Evolutionary conservation across 495 filamentous ascomycete species (phyloP).

Genomic region (Penicillium soppii): DNA sequence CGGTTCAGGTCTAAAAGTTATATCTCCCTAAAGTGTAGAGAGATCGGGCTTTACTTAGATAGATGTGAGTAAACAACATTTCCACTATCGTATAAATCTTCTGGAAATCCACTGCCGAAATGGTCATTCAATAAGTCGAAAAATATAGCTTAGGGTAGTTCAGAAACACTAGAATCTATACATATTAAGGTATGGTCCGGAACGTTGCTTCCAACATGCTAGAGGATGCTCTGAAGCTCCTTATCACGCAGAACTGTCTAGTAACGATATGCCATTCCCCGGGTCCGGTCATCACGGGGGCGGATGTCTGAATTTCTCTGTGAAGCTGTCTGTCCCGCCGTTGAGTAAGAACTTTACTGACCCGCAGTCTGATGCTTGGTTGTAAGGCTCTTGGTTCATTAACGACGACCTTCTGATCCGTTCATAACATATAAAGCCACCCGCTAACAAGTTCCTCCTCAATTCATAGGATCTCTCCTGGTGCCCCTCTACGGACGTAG

Average conservation of each 20-base stretch:
- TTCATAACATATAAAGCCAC: no score
- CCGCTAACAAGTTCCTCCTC: no score
- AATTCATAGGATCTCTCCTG: no score
- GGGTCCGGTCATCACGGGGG: constrained; percentile 38
- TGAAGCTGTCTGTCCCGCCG: constrained; percentile 46
- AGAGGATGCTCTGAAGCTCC: no score
- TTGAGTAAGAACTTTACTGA: constrained; percentile 50
- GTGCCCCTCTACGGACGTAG: no score
- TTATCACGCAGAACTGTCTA: no score
- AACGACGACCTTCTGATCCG: no score
- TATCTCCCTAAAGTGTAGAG: no score
- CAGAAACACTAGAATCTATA: no score
- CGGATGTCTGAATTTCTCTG: constrained; percentile 43
- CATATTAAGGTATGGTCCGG: constrained; percentile 17
- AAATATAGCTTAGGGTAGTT: constrained; percentile 41
- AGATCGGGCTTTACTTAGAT: no score
- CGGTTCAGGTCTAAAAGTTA: constrained; percentile 36
- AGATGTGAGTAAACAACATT: no score
- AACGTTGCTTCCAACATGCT: constrained; percentile 26
- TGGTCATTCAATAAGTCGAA: constrained; percentile 44
- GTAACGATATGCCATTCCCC: constrained; percentile 33
- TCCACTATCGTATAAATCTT: no score
- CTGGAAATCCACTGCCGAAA: constrained; percentile 32
- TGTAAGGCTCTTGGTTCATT: constrained; percentile 29
- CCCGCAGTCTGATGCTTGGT: constrained; percentile 38